Percentiles rank a stretch among this genome's conserved stretches.
Conservation (phyloP, 1,284 basidiomycete genomes). For the Ustilago cynodontis region DNA sequence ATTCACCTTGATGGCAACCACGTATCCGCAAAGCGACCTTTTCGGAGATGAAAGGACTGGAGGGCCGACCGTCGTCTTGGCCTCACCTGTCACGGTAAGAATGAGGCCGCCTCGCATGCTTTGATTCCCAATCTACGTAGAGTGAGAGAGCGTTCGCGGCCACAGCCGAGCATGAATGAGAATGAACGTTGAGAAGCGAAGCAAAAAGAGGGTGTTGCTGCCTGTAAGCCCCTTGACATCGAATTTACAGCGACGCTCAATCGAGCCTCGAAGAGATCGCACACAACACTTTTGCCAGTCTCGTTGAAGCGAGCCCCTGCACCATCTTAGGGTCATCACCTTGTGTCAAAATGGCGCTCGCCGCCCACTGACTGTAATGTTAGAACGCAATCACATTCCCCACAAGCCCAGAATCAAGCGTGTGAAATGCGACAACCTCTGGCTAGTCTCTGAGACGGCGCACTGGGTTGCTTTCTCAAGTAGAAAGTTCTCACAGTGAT, state of each 20-base stretch:
- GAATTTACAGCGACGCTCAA: not conserved
- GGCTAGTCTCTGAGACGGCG: too few species aligned
- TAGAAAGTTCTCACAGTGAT: too few species aligned
- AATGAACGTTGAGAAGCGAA: not conserved
- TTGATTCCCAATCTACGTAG: not conserved
- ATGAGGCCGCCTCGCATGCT: not conserved
- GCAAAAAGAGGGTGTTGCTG: not conserved
- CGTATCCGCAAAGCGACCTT: not conserved
- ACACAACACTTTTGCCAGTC: not conserved
- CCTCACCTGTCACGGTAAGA: not conserved
- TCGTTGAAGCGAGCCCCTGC: not conserved
- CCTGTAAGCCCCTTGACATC: too few species aligned
- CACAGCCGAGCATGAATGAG: slow-evolving; percentile 8
- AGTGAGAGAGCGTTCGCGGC: not conserved
- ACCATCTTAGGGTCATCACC: not conserved
- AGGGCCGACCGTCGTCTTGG: not conserved
- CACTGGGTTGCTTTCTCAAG: not conserved
- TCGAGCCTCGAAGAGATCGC: not conserved
- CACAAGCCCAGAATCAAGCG: not conserved
- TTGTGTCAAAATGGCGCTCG: too few species aligned
- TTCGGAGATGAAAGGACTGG: slow-evolving; percentile 3
- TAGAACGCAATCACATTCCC: not conserved
- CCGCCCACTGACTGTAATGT: too few species aligned
- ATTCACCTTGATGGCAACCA: not conserved
- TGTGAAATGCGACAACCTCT: not conserved